Percentiles rank a stretch among this genome's conserved stretches.
These are phyloP conservation scores for Aureobasidium namibiae DNA, from an alignment of 2,329 filamentous ascomycete genomes.

Conservation along the genomic window DNA sequence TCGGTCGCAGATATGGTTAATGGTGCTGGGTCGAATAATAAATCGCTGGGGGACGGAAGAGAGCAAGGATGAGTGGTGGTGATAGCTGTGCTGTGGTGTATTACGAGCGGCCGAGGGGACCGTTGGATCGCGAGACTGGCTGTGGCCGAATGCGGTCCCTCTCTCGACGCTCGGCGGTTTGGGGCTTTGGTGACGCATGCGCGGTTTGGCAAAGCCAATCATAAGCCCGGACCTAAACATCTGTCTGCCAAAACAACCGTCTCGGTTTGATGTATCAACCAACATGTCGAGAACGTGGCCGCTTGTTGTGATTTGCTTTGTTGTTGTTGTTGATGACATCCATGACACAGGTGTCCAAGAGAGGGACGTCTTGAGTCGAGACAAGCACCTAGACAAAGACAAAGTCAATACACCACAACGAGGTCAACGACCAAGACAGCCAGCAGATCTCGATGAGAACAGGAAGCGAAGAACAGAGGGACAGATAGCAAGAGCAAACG, in stretches of 20 bases:
- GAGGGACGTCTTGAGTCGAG: neutral
- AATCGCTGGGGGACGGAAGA: neutral
- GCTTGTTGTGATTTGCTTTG: neutral
- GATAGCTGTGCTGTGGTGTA: neutral
- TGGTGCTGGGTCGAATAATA: neutral
- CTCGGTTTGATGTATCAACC: neutral
- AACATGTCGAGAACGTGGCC: slow-evolving; percentile 7
- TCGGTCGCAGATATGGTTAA: neutral
- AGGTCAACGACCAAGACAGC: neutral
- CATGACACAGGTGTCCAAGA: neutral
- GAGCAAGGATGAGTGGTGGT: neutral
- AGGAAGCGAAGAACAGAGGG: neutral
- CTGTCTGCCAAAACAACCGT: neutral
- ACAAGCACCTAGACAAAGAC: neutral
- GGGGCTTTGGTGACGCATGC: neutral
- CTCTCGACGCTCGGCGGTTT: neutral
- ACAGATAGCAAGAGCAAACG: slow-evolving; percentile 3
- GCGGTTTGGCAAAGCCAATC: neutral
- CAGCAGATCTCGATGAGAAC: neutral
- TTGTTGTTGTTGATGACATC: neutral
- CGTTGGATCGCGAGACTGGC: neutral
- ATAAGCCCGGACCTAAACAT: slow-evolving; percentile 1
- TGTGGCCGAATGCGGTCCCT: neutral
- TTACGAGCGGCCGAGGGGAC: neutral
- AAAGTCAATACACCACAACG: neutral